These are phyloP conservation scores for Apostasia shenzhenica DNA, from an alignment of 106 monocot species.

Conservation along the genomic window DNA sequence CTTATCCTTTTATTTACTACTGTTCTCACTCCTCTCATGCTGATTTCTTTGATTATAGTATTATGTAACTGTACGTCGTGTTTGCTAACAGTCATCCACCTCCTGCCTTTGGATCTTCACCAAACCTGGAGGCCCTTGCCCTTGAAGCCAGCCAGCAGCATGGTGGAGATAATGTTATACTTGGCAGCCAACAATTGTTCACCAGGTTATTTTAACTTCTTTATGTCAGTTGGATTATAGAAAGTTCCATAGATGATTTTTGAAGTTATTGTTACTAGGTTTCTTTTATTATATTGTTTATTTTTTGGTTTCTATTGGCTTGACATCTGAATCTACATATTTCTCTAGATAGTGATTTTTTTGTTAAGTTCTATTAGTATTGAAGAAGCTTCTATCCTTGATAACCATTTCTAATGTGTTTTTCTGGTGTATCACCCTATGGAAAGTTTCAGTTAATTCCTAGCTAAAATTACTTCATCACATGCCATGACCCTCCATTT, in stretches of 20 bases:
- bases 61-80: background rate
- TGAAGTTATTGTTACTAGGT: too few species aligned
- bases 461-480: too few species aligned
- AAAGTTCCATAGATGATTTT: too few species aligned
- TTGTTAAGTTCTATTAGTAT: background rate
- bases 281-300: background rate
- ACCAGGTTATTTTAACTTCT: conserved; percentile 22
- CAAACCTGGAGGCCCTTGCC: conserved; percentile 73
- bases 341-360: background rate
- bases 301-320: background rate
- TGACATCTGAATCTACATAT: background rate
- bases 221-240: background rate
- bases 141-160: conserved; percentile 43
- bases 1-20: background rate
- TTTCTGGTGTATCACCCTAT: too few species aligned
- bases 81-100: conserved; percentile 46
- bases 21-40: background rate
- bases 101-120: conserved; percentile 80
- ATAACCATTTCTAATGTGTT: too few species aligned
- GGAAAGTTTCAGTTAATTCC: too few species aligned
- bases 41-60: background rate
- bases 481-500: too few species aligned
- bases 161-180: conserved; percentile 30
- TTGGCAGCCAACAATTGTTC: conserved; percentile 3
- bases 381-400: too few species aligned